phyloP scores from a whole-genome alignment of 2,329 filamentous ascomycete genomes.

The Pezizomycotina sp. region DNA sequence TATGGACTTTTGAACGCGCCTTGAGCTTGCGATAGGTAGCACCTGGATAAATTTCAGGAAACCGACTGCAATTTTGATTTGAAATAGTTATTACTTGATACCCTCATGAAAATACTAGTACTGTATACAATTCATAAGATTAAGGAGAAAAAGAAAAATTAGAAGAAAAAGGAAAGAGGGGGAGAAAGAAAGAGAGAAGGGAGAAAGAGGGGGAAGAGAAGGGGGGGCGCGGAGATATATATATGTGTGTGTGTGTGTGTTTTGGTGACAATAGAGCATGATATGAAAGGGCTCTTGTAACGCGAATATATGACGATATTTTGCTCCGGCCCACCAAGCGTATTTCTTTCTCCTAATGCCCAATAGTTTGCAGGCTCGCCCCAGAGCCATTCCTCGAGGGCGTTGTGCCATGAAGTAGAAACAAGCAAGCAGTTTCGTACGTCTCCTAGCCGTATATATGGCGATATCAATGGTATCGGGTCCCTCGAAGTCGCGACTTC shows the following conservation, averaged over 20 bases:
- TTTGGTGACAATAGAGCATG: not conserved
- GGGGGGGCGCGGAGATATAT: not conserved
- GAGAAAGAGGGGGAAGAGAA: not conserved
- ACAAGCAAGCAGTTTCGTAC: constrained; percentile 19
- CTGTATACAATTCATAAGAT: no score
- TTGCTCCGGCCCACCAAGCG: constrained; percentile 4
- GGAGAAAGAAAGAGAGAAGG: not conserved
- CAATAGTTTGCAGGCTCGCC: constrained; percentile 13
- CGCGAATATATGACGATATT: no score
- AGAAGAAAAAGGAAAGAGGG: no score
- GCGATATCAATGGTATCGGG: constrained; percentile 18
- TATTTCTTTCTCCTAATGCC: constrained; percentile 14
- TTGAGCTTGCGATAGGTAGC: not conserved
- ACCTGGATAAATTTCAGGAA: constrained; percentile 11
- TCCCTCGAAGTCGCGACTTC: constrained; percentile 20
- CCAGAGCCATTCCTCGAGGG: constrained; percentile 20
- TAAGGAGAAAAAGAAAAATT: no score
- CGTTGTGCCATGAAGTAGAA: constrained; percentile 16
- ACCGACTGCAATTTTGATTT: constrained; percentile 4
- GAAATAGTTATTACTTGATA: no score
- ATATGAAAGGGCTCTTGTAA: no score
- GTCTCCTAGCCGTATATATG: constrained; percentile 18
- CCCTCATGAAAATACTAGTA: no score
- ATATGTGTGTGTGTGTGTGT: not conserved
- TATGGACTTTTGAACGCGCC: constrained; percentile 7